Evolutionary conservation across 1,284 basidiomycete genomes (phyloP).

Genomic region (Leucoagaricus sp.): DNA sequence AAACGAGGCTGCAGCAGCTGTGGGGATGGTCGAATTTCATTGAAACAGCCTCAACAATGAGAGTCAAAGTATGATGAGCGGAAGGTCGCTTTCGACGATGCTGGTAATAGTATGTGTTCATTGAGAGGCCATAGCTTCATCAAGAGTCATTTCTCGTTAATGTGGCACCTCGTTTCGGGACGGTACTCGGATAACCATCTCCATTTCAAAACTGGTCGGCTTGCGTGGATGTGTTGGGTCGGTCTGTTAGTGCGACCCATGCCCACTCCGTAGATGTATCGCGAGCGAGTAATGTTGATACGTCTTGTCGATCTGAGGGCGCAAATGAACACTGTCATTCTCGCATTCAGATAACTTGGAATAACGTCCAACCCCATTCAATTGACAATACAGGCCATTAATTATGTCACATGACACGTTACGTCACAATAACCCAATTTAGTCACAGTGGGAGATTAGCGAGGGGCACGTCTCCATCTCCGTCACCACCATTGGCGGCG

Average conservation of each 20-base stretch:
- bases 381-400: not conserved
- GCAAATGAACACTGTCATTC: slow-evolving; percentile 1
- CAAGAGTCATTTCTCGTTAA: not conserved
- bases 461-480: not conserved
- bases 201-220: slow-evolving; percentile 1
- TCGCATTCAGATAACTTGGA: not conserved
- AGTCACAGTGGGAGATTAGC: slow-evolving; percentile 8
- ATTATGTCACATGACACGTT: not conserved
- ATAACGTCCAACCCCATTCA: not conserved
- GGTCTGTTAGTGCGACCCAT: not conserved
- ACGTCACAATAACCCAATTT: slow-evolving; percentile 4
- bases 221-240: not conserved
- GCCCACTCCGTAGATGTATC: slow-evolving; percentile 8
- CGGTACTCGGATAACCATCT: not conserved
- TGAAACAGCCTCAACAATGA: slow-evolving; percentile 6
- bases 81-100: not conserved
- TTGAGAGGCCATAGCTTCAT: slow-evolving; percentile 1
- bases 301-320: not conserved
- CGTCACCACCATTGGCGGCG: slow-evolving; percentile 10
- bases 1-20: slow-evolving; percentile 3
- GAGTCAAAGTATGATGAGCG: not conserved
- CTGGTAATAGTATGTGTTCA: not conserved
- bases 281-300: slow-evolving; percentile 1
- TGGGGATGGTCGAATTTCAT: slow-evolving; percentile 6
- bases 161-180: slow-evolving; percentile 8